Evolutionary conservation across 352 stramenopile genomes (phyloP), one percentile per base, ranked within the genome.

Genomic region (Aphanomyces invadans): DNA sequence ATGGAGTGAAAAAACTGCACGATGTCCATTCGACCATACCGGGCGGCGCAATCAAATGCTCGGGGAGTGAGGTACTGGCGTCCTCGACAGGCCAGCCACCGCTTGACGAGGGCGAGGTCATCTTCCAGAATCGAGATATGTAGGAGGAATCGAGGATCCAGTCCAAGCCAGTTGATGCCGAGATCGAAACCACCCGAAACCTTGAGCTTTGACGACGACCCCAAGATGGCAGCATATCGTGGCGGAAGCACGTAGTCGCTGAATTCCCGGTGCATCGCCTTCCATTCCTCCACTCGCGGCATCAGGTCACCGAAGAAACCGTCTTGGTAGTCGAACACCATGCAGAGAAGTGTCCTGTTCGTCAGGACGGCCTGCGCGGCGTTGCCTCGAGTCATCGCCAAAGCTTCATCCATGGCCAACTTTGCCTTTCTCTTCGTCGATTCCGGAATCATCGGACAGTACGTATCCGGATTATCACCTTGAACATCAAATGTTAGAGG

Each of bases 121-220:
- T 67, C 32, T 52, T 67, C 60, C 21, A 59, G 39, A 28, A 67
- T 67, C 26, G 60, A 49, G 31, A 67, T 67, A 26, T 67, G 60
- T 5, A 67, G 45, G 15, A 67, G 49, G 44, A 67, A 67, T 28
- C 60, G 60, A 28, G 23, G 39, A 26, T 67, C 60, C 10, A 5
- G n/a, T 17, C 60, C 60, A 4, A 67, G 42, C 60, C 60, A 67
- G 38, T 67, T 67, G 42, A 67, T 59, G 38, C 48, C 48, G n/a
- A 67, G 38, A 28, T 67, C 60, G 33, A 57, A 39, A 4, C 60
- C 60, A 28, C 60, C 60, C 11, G 60, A 67, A 7, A 67, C 60
- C 29, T 57, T 57, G 4, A 52, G 21, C 25, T 38, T 57, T 5
- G 49, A 57, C 49, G 49, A 57, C 12, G 49, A 23, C 12, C 19